Conservation (phyloP, 345 rosid genomes). For the Microthlaspi erraticum region DNA sequence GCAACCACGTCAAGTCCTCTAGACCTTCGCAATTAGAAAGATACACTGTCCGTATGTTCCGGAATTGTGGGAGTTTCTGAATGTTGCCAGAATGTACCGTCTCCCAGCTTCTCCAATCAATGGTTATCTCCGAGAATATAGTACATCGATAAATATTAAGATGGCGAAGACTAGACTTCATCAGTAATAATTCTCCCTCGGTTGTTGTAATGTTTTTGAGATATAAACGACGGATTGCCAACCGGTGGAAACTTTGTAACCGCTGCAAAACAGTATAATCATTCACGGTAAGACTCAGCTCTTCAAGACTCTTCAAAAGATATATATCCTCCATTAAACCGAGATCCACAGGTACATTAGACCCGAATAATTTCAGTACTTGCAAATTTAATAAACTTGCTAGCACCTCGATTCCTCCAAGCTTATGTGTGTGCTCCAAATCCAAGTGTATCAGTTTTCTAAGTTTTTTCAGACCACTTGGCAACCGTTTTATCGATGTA, state of each 20-base stretch:
- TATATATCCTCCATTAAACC: background rate
- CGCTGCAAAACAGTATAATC: background rate
- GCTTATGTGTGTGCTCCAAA: background rate
- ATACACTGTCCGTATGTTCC: background rate
- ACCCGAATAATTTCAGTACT: constrained; percentile 4
- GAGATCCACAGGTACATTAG: constrained; percentile 5
- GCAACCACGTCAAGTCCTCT: constrained; percentile 22
- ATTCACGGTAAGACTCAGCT: background rate
- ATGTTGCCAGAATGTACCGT: background rate
- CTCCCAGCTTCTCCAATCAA: background rate
- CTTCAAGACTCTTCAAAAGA: background rate
- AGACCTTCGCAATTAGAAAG: background rate
- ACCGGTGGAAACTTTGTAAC: background rate
- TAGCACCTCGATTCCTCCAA: background rate
- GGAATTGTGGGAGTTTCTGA: background rate
- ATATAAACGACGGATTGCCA: constrained; percentile 12
- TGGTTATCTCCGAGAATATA: constrained; percentile 12
- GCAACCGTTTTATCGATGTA: background rate
- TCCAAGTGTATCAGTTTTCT: constrained; percentile 25
- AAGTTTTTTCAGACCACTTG: background rate
- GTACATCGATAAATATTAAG: background rate
- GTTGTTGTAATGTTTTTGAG: background rate
- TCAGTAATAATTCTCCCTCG: background rate
- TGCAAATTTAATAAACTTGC: constrained; percentile 4
- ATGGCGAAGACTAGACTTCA: background rate